Evolutionary conservation across 179 eudicot species (phyloP).

Genomic region (Vitellaria paradoxa): DNA sequence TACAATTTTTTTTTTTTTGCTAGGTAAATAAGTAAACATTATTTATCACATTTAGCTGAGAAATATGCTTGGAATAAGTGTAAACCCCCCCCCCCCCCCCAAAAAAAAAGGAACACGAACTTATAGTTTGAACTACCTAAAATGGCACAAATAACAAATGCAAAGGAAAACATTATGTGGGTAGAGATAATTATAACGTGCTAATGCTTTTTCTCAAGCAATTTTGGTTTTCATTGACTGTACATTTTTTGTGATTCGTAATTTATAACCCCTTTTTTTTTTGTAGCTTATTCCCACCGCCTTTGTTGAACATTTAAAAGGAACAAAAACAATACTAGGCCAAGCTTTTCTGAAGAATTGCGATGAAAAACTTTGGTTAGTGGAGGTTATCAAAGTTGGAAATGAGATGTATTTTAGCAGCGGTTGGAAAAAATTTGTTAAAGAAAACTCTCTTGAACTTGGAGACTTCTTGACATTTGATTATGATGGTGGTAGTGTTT

Average conservation of each 20-base stretch:
- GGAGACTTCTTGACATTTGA: slow-evolving; percentile 26
- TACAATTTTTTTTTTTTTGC: too few relatives aligned
- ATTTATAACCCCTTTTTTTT: background rate
- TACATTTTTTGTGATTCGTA: too few relatives aligned
- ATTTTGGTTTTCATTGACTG: background rate
- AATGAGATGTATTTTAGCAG: slow-evolving; percentile 6
- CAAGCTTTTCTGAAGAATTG: slow-evolving; percentile 6
- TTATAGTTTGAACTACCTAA: too few relatives aligned
- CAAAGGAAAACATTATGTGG: too few relatives aligned
- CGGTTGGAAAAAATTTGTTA: slow-evolving; percentile 32
- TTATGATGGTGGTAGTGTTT: slow-evolving; percentile 10
- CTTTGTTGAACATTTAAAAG: background rate
- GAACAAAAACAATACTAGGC: background rate
- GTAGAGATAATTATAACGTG: background rate
- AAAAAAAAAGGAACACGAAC: too few relatives aligned
- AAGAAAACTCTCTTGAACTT: slow-evolving; percentile 15
- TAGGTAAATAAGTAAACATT: too few relatives aligned
- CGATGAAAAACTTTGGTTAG: slow-evolving; percentile 14
- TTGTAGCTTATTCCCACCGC: slow-evolving; percentile 17
- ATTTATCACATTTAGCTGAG: too few relatives aligned
- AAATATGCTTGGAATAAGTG: too few relatives aligned
- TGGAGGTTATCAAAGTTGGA: slow-evolving; percentile 17
- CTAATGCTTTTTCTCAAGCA: background rate
- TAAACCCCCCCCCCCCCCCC: too few relatives aligned
- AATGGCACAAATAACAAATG: too few relatives aligned